These are phyloP conservation scores for Tuber calosporum DNA, from an alignment of 495 filamentous ascomycete genomes.

Conservation along the genomic window DNA sequence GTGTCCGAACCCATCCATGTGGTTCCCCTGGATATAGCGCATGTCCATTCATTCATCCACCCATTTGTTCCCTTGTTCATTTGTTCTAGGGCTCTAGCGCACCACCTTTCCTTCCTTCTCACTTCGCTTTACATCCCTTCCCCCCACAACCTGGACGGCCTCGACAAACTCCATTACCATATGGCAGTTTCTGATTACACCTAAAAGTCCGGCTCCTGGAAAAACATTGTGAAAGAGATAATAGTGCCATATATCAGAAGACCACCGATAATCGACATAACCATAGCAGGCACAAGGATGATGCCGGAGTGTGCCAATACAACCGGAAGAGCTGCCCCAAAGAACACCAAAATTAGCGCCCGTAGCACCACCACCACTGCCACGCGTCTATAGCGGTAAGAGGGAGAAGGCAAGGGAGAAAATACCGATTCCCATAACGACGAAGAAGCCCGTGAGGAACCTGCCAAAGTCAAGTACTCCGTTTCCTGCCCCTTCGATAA, in stretches of 20 bases:
- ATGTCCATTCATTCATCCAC: background rate
- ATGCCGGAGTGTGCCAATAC: slow-evolving; percentile 76
- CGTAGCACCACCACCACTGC: background rate
- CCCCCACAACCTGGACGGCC: background rate
- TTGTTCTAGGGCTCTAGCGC: background rate
- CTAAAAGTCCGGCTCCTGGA: slow-evolving; percentile 84
- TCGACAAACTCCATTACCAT: background rate
- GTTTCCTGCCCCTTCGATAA: slow-evolving; percentile 67
- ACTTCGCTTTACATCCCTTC: background rate
- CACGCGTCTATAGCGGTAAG: background rate
- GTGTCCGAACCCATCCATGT: background rate
- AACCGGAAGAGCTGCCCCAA: slow-evolving; percentile 68
- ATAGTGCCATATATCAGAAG: slow-evolving; percentile 96
- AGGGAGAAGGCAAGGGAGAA: slow-evolving; percentile 23
- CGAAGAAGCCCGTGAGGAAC: slow-evolving; percentile 91
- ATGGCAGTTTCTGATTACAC: slow-evolving; percentile 33
- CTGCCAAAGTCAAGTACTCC: slow-evolving; percentile 83
- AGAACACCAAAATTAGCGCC: background rate
- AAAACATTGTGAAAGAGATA: slow-evolving; percentile 95
- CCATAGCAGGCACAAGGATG: slow-evolving; percentile 77
- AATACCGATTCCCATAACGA: slow-evolving; percentile 97
- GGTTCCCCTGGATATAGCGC: background rate
- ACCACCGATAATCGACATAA: slow-evolving; percentile 89
- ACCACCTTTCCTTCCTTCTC: background rate
- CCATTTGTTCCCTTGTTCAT: background rate